phyloP scores from a whole-genome alignment of 345 rosid genomes.

The Raphanus sativus region DNA sequence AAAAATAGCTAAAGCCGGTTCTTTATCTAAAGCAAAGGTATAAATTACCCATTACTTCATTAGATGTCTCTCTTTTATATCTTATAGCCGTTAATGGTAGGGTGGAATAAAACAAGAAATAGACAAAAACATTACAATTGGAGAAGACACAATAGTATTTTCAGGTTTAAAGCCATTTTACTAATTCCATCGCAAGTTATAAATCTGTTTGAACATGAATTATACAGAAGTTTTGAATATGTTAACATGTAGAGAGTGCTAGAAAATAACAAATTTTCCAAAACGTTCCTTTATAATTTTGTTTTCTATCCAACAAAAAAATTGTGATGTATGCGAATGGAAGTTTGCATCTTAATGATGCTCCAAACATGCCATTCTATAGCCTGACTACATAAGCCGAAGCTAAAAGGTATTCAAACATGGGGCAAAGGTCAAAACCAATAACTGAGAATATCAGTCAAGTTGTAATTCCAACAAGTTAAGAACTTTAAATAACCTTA shows the following conservation, averaged over 20 bases:
- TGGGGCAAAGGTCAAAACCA: background rate
- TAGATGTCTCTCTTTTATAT: background rate
- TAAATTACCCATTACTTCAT: conserved; percentile 24
- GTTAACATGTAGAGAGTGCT: background rate
- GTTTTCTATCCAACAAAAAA: background rate
- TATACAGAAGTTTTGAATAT: background rate
- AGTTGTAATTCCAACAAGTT: background rate
- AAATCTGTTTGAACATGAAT: background rate
- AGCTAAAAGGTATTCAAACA: background rate
- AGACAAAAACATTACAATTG: background rate
- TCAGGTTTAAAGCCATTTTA: background rate
- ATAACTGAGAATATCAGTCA: background rate
- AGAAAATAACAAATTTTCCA: background rate
- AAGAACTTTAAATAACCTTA: background rate
- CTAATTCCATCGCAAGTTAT: background rate
- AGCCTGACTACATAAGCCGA: background rate
- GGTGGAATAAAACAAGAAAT: background rate
- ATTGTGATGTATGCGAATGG: background rate
- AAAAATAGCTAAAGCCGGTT: conserved; percentile 35
- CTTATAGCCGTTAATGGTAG: too few relatives aligned
- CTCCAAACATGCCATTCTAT: background rate
- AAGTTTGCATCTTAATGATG: background rate
- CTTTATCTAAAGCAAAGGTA: conserved; percentile 38
- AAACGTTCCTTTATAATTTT: background rate
- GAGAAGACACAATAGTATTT: background rate